These are phyloP conservation scores for Aspergillus luchuensis DNA, from an alignment of 2,329 filamentous ascomycete genomes.

Conservation along the genomic window DNA sequence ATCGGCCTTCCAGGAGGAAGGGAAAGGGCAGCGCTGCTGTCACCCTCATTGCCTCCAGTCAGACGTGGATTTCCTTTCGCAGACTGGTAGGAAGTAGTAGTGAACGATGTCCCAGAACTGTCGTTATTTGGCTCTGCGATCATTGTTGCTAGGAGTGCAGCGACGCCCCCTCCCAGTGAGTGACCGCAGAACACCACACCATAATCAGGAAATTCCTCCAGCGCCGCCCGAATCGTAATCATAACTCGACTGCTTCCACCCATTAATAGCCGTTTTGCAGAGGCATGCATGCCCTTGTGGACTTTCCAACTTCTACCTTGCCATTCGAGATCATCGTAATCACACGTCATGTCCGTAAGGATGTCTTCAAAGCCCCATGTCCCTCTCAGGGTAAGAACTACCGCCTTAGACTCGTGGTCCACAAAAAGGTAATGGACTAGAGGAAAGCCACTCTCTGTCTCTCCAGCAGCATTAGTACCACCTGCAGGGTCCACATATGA, in stretches of 20 bases:
- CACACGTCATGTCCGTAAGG: conserved; percentile 72
- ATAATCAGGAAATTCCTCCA: conserved; percentile 69
- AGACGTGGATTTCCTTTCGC: conserved; percentile 45
- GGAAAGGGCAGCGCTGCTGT: conserved; percentile 40
- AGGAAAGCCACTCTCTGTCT: conserved; percentile 67
- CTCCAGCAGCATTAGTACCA: conserved; percentile 65
- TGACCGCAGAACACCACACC: conserved; percentile 70
- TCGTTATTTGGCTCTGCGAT: conserved; percentile 62
- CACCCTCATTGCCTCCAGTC: conserved; percentile 26
- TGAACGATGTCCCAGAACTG: conserved; percentile 58
- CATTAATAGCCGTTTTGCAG: conserved; percentile 67
- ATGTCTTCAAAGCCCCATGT: conserved; percentile 75
- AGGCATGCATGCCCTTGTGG: conserved; percentile 74
- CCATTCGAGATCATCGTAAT: conserved; percentile 65
- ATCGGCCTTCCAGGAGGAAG: conserved; percentile 70
- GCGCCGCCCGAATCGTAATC: conserved; percentile 64
- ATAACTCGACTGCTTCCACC: conserved; percentile 69
- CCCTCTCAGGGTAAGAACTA: conserved; percentile 71
- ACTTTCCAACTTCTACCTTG: conserved; percentile 67
- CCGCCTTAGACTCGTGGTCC: conserved; percentile 70
- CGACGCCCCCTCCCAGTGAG: conserved; percentile 69
- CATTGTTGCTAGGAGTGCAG: conserved; percentile 70
- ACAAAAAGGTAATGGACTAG: conserved; percentile 73
- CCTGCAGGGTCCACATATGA: conserved; percentile 72
- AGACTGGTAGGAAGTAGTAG: conserved; percentile 55